Evolutionary conservation across 2,329 filamentous ascomycete species (phyloP), one percentile per base, ranked within the genome.

Genomic region (Penicillium nordicum): DNA sequence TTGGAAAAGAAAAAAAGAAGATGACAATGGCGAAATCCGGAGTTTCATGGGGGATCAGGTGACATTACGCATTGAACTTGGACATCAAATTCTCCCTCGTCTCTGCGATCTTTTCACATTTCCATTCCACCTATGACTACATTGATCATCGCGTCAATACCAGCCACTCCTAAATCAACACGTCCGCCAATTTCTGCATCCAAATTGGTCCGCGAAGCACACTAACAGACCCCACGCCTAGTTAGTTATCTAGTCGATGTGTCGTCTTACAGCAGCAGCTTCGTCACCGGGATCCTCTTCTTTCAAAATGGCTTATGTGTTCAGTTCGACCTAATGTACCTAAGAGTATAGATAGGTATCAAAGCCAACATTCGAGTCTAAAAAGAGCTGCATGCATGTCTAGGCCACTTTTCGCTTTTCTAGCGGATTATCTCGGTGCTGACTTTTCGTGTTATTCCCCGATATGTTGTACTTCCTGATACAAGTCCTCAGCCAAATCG

Each of bases 361-460:
- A 2, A 51, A 45, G 48, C 48, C 42, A 46, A 29, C 47, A 14
- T 21, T 46, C 21, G 32, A 38, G 32, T 55, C 59, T 53, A 27
- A 51, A 63, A 60, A 25, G 23, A 58, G 57, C 27, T 58, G 57
- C 59, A 58, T 63, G 61, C 59, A 60, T 59, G 34, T 25, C 53
- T 27, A 42, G 40, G 46, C 46, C 16, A 34, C 23, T 40, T 36
- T 53, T 36, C 23, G 44, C 16, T 38, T 44, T 54, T 45, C 44
- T 25, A 36, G 21, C 32, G 36, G 27, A 43, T 37, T 30, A 44
- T 7, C 27, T 46, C 46, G 46, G 52, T 45, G 48, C 44, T 54
- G 37, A n/a, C 9, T 37, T 50, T 36, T 32, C 29, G 37, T 50
- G 41, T 52, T 36, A 34, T 50, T 49, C 34, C 46, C 49, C 25